Percentiles rank a stretch among this genome's conserved stretches.
phyloP scores from a whole-genome alignment of 2,329 filamentous ascomycete genomes.

The Alternaria sp. region DNA sequence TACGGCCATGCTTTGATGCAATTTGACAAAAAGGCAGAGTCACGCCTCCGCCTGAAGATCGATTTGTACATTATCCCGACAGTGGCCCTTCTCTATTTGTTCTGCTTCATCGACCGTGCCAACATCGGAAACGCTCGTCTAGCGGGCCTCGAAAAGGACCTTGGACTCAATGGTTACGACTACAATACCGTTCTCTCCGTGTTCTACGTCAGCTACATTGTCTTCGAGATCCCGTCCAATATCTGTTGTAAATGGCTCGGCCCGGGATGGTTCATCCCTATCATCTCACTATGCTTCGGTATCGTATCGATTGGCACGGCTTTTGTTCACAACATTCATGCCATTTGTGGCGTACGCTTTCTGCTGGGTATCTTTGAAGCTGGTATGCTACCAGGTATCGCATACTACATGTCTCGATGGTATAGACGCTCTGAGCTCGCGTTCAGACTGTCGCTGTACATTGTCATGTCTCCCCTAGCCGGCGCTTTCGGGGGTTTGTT shows the following conservation, averaged over 20 bases:
- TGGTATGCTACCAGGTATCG: constrained; percentile 75
- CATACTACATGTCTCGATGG: constrained; percentile 76
- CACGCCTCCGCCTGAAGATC: constrained; percentile 66
- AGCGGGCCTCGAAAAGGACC: constrained; percentile 68
- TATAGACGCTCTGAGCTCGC: constrained; percentile 72
- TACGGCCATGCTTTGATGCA: constrained; percentile 41
- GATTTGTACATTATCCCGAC: constrained; percentile 71
- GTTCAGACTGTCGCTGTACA: constrained; percentile 71
- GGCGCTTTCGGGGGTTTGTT: constrained; percentile 75
- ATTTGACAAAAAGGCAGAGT: constrained; percentile 65
- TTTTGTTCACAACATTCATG: constrained; percentile 64
- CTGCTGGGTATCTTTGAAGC: constrained; percentile 72
- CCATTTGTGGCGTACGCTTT: constrained; percentile 68
- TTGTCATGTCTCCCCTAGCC: constrained; percentile 73
- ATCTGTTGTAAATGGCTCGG: constrained; percentile 74
- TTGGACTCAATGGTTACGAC: constrained; percentile 66
- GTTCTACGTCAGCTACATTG: constrained; percentile 76
- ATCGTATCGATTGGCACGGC: constrained; percentile 68
- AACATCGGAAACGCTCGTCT: constrained; percentile 76
- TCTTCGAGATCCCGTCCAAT: constrained; percentile 66
- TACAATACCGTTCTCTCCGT: constrained; percentile 72
- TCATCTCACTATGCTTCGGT: constrained; percentile 67
- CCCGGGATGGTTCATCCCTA: constrained; percentile 73
- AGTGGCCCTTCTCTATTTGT: constrained; percentile 70
- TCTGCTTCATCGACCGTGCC: constrained; percentile 77